Evolutionary conservation across 2,329 filamentous ascomycete species (phyloP), one percentile per base, ranked within the genome.

Genomic region (Fusarium fracticaudum): DNA sequence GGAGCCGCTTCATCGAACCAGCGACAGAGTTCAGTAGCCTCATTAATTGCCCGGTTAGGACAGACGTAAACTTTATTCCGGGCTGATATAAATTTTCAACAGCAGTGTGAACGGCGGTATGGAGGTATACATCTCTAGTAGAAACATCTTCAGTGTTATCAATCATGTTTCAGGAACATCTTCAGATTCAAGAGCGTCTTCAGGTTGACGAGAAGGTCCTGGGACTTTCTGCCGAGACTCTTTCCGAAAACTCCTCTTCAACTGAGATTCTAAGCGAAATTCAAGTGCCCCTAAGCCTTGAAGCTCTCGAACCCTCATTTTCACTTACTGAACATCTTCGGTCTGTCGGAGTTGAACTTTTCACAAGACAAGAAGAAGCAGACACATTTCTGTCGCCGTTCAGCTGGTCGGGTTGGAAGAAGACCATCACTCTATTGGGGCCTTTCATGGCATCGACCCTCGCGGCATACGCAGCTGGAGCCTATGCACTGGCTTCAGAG

Each of bases 391-490:
- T 31, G 5, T 63, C 67, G 0, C 74, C 74, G 0, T 76, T 69
- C 15, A 57, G 51, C 8, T 77, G 72, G 73, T 31, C 78, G 15
- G 9, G 26, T 26, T 43, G 38, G 11, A 68, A 69, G 45, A 81
- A 81, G 47, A 57, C 51, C 0, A 43, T 50, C 3, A 68, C 77
- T 3, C 72, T 81, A 0, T 59, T 57, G 3, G 77, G 73, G 1
- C 69, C 79, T 2, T 80, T 80, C 26, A 62, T 80, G 55, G 80
- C 90, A 20, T 92, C 91, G 0, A 84, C 86, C 2, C 80, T 92
- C n/a, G 89, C 91, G 0, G 91, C 90, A 15, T 92, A 91, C 77
- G 87, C 89, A 1, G 90, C 91, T 0, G 91, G 91, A 8, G 87
- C 90, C 8, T 91, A 92, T 72, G 88, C 87, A 44, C 86, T 91